Base-by-base conservation (phyloP, 1,284 basidiomycete species). In the Malassezia japonica region DNA sequence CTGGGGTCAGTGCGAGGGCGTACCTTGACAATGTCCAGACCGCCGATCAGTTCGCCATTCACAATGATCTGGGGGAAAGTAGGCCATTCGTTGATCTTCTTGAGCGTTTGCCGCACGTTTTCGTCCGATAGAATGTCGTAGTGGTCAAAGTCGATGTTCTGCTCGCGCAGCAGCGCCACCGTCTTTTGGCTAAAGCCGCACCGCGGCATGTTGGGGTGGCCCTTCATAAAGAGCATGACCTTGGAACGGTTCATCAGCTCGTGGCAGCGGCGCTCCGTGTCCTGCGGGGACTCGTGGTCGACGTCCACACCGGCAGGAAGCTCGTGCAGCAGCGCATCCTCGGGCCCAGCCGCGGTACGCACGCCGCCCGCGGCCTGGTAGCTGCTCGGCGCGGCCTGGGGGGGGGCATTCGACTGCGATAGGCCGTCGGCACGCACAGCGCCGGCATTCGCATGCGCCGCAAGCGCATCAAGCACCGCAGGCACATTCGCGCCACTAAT, bases 171-270 rank as follows among this genome's bases (percentile, higher is more conserved):
- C 24, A 85, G 74, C 12, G 76, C 80, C 43, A 85, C 82, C 12
- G 82, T 83, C 74, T 82, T 79, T 34, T 83, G 77, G 42, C 81
- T 83, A 75, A 86, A 86, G 8, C 84, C 94, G 63, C 92, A 76
- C 37, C 65, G 28, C 35, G 74, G 94, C 23, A 79, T 78, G 39
- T 84, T 81, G 0, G 87, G 87, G 58, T 83, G 84, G 20, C 92
- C 94, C 76, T 98, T 98, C 91, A 98, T 98, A 80, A 98, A 96
- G 50, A 98, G 75, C 49, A 98, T 82, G 41, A 95, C 79, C 57
- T 77, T 78, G 64, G 75, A 75, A 64, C 78, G 76, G 60, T 77
- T 77, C 86, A 86, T 86, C 76, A 86, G 73, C 40, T 59, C 64
- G 25, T 74, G 76, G 72, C 88, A 79, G 46, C 87, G 79, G 36